Evolutionary conservation across 225 moss, liverwort and hornwort species (phyloP).

Genomic region (Neckera pumila): DNA sequence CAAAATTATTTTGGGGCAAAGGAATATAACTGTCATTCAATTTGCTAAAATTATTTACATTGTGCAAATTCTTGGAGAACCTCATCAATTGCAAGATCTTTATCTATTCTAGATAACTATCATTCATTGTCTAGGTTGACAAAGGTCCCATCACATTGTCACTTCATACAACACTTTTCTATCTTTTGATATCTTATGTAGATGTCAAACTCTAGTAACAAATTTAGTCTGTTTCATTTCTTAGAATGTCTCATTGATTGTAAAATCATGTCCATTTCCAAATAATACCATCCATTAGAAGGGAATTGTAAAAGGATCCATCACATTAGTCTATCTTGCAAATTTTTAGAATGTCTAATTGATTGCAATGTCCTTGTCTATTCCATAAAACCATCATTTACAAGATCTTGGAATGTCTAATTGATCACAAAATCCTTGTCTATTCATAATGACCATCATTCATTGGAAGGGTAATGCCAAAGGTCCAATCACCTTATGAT

Average conservation of each 20-base stretch:
- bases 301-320: not conserved
- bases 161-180: not conserved
- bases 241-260: not conserved
- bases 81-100: not conserved
- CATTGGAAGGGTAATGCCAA: not conserved
- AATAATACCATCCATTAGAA: not conserved
- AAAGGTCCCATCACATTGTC: not conserved
- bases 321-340: not conserved
- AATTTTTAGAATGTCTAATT: not conserved
- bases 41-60: not conserved
- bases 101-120: not conserved
- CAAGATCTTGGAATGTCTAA: not conserved
- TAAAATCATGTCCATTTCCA: not conserved
- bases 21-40: not conserved
- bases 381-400: not conserved
- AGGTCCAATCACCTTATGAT: not conserved
- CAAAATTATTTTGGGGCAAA: too few relatives aligned
- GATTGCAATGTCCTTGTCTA: not conserved
- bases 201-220: not conserved
- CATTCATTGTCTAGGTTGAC: not conserved
- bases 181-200: not conserved
- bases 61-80: not conserved
- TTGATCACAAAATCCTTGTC: not conserved
- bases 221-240: fast-evolving
- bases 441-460: not conserved